These are phyloP conservation scores for Euphorbia pulcherrima DNA, from an alignment of 345 rosid species.

Conservation along the genomic window DNA sequence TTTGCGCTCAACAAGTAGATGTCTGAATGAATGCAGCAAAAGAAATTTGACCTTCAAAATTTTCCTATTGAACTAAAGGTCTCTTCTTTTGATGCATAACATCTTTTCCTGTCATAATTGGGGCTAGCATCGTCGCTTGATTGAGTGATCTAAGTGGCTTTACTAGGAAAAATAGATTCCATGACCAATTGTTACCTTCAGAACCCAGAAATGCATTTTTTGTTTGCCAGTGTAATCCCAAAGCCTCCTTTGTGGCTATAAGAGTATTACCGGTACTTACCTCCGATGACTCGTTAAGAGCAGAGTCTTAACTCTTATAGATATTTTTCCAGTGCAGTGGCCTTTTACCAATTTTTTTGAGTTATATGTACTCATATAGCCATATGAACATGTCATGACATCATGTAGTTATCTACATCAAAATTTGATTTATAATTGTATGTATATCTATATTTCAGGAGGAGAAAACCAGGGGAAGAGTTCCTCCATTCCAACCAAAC, in stretches of 20 bases:
- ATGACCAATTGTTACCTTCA: not conserved
- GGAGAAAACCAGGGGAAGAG: conserved; percentile 57
- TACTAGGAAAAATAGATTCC: too few species aligned
- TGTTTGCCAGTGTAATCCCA: not conserved
- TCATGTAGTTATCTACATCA: not conserved
- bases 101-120: too few species aligned
- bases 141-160: too few species aligned
- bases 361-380: not conserved
- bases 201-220: not conserved
- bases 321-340: not conserved
- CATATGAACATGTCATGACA: not conserved
- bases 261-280: not conserved
- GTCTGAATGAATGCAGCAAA: too few species aligned
- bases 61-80: not conserved
- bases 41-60: not conserved
- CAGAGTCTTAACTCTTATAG: not conserved
- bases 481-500: conserved; percentile 60
- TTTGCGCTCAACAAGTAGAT: not conserved
- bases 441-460: conserved; percentile 43
- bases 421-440: conserved; percentile 9
- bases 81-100: not conserved
- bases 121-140: too few species aligned
- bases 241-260: not conserved
- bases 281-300: not conserved
- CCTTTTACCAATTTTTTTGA: not conserved